Evolutionary conservation across 257 asterid species (phyloP), one percentile per base, ranked within the genome.

Genomic region (Schizonepeta tenuifolia): DNA sequence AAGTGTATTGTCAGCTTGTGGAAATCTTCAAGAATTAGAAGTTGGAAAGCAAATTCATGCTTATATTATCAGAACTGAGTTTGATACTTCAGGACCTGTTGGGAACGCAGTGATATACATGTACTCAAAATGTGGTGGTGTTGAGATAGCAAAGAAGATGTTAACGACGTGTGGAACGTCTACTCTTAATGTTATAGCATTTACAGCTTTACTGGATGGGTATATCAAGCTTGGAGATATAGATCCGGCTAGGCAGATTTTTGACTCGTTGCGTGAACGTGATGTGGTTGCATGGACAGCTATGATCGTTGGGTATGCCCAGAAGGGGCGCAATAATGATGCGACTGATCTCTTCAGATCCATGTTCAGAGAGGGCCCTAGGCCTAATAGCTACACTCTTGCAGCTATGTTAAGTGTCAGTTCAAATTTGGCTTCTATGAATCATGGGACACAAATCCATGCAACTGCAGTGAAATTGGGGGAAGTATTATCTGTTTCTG

Each of bases 211-310:
- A 58, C 80, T 93, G 65, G 94, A 90, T 82, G 95, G 98, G 41
- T 93, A 89, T 9, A 58, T 86, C 70, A 93, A 93, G 86, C 81
- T 84, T 61, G 97, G 96, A 67, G 88, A 93, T 81, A 73, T 90
- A 55, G 55, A 70, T 82, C 89, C 98, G n/a, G 96, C 97, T 15
- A 83, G 92, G 83, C 56, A 80, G 81, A 89, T 93, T 31, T 93
- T 93, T 58, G 83, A 93, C 77, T 78, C 84, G 26, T 79, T 91
- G 10, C 54, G 54, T 35, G 83, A 86, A 43, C 89, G 89, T 26
- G 97, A 93, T 82, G 97, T 93, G 63, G 91, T 93, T 72, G 84
- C 91, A 24, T 93, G 96, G 93, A 93, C 98, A 1, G 97, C 97
- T 41, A 90, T 90, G 96, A 80, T 93, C 20, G 98, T 89, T 11